phyloP scores from a whole-genome alignment of 768 basidiomycete genomes.

The Xerocomellus intermedius region DNA sequence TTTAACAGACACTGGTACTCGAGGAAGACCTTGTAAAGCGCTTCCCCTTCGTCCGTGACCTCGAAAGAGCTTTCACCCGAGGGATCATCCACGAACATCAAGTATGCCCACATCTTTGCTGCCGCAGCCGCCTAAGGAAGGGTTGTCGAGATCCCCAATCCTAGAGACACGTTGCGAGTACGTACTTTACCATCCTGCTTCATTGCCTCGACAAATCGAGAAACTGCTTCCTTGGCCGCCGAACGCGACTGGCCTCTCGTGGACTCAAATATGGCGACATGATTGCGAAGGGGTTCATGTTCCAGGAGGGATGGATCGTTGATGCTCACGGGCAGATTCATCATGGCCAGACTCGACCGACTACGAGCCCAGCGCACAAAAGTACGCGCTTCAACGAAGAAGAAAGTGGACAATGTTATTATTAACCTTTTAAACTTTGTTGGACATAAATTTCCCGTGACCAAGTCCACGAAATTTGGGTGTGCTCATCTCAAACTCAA shows the following conservation, averaged over 20 bases:
- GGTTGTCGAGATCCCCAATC: not conserved
- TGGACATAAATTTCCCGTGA: not conserved
- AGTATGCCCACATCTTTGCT: constrained; percentile 13
- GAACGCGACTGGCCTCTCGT: not conserved
- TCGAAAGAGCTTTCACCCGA: not conserved
- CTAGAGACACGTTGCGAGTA: not conserved
- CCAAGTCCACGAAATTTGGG: not conserved
- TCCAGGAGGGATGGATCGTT: constrained; percentile 22
- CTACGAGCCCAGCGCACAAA: not conserved
- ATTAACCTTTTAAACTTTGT: not conserved
- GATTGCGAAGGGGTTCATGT: constrained; percentile 19
- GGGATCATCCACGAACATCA: constrained; percentile 2
- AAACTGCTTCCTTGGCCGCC: not conserved
- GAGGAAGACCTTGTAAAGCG: constrained; percentile 23
- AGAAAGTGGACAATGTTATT: too few species aligned
- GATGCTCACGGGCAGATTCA: constrained; percentile 17
- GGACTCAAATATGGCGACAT: not conserved
- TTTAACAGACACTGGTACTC: constrained; percentile 14
- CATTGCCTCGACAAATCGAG: constrained; percentile 15
- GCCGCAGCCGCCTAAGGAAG: constrained; percentile 13
- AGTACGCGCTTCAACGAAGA: not conserved
- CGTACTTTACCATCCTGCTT: constrained; percentile 12
- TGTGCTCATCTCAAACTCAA: not conserved
- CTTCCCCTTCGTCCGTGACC: constrained; percentile 3
- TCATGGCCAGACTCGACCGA: not conserved